Evolutionary conservation across 371 early-diverging fungal genomes (phyloP).

Genomic region (Mortierella sp.): DNA sequence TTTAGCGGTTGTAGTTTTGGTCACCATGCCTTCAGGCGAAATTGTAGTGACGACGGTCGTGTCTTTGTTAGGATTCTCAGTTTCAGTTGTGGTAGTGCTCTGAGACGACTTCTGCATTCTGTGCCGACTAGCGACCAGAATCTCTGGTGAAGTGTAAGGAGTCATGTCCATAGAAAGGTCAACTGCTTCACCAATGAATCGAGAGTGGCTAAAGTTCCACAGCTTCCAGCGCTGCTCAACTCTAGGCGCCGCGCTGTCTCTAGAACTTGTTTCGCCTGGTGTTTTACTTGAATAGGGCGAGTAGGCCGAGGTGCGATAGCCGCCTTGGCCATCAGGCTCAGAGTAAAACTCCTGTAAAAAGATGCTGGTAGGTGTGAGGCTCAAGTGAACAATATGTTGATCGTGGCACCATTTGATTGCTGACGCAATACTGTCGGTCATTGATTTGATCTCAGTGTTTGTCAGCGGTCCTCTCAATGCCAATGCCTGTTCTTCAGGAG

Average conservation of each 20-base stretch:
- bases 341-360: slow-evolving; percentile 39
- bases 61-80: slow-evolving; percentile 18
- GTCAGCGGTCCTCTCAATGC: slow-evolving; percentile 18
- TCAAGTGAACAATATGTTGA: slow-evolving; percentile 43
- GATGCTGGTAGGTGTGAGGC: slow-evolving; percentile 29
- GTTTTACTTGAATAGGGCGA: slow-evolving; percentile 31
- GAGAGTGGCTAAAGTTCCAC: slow-evolving; percentile 49
- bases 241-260: slow-evolving; percentile 18
- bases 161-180: slow-evolving; percentile 31
- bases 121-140: slow-evolving; percentile 26
- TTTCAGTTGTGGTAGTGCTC: background rate
- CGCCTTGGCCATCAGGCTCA: slow-evolving; percentile 47
- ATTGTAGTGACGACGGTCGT: slow-evolving; percentile 3
- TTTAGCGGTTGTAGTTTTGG: slow-evolving; percentile 28
- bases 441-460: slow-evolving; percentile 16
- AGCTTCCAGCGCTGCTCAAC: slow-evolving; percentile 44
- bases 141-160: slow-evolving; percentile 41
- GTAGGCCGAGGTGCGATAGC: slow-evolving; percentile 27
- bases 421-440: slow-evolving; percentile 39
- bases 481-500: background rate
- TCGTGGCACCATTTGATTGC: slow-evolving; percentile 54
- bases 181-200: slow-evolving; percentile 43
- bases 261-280: background rate
- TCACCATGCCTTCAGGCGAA: slow-evolving; percentile 16
- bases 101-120: background rate